Conservation (phyloP, 2,329 filamentous ascomycete genomes). For the Colletotrichum abscissum region DNA sequence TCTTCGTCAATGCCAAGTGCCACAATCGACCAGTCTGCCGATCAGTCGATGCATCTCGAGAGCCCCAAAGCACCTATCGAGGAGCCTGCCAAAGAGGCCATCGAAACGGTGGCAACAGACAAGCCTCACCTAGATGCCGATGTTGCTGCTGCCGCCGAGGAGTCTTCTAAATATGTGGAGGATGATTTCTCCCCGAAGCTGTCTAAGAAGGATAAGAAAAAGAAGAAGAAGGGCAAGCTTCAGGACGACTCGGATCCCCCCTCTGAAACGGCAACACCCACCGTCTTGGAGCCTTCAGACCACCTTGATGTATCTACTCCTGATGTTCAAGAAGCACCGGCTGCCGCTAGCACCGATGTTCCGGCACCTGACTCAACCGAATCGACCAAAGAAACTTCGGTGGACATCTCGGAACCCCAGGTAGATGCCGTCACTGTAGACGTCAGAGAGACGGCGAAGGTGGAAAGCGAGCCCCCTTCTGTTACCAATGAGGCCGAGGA, state of each 20-base stretch:
- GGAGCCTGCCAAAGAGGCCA: neutral
- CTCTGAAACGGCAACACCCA: constrained; percentile 25
- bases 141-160: neutral
- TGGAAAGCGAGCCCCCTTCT: neutral
- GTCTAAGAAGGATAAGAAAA: constrained; percentile 38
- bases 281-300: constrained; percentile 12
- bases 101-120: neutral
- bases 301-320: neutral
- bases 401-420: neutral
- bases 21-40: neutral
- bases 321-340: neutral
- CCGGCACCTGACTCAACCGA: neutral
- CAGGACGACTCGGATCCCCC: neutral
- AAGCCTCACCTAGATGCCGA: neutral
- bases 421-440: neutral
- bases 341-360: neutral
- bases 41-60: neutral
- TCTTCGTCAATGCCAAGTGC: neutral
- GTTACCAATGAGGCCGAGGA: neutral
- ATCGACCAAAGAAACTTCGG: neutral
- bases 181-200: neutral
- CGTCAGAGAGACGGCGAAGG: neutral
- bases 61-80: neutral
- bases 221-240: constrained; percentile 36
- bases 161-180: neutral